These are phyloP conservation scores for Lotmaria passim DNA, from an alignment of 208 protist species.

Conservation along the genomic window DNA sequence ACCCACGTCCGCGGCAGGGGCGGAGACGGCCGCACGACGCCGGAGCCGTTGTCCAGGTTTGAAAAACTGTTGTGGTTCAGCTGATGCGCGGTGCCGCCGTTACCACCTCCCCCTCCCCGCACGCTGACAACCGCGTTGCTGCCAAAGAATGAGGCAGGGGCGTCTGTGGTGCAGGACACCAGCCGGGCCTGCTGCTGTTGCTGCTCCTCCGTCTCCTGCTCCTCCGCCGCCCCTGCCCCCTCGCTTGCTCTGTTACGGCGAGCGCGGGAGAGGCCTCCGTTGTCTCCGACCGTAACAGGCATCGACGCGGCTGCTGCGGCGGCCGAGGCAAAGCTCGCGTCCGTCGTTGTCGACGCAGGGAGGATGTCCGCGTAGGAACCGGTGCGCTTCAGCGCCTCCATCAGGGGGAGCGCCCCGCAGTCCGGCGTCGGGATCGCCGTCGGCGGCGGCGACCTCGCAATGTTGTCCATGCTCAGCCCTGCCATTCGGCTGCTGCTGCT, in stretches of 20 bases:
- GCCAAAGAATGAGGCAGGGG: not conserved
- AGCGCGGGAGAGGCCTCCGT: not conserved
- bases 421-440: constrained; percentile 16
- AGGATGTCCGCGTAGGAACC: constrained; percentile 31
- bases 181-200: not conserved
- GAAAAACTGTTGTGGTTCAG: not conserved
- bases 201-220: constrained; percentile 12
- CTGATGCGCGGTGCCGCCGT: too few species aligned
- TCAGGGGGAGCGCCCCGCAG: constrained; percentile 24
- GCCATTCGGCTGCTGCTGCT: not conserved
- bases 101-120: not conserved
- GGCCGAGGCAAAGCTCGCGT: constrained; percentile 8
- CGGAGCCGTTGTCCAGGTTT: not conserved
- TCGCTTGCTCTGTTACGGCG: not conserved
- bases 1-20: constrained; percentile 5
- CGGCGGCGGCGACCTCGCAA: not conserved
- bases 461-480: constrained; percentile 1
- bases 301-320: constrained; percentile 6
- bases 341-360: not conserved
- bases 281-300: not conserved
- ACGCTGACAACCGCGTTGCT: not conserved
- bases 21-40: not conserved
- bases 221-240: constrained; percentile 9
- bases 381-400: constrained; percentile 29
- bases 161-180: not conserved